A percentile compares a stretch with the other conserved stretches of the same genome.
These are phyloP conservation scores for Fusarium caatingaense DNA, from an alignment of 2,329 filamentous ascomycete species.

Conservation along the genomic window DNA sequence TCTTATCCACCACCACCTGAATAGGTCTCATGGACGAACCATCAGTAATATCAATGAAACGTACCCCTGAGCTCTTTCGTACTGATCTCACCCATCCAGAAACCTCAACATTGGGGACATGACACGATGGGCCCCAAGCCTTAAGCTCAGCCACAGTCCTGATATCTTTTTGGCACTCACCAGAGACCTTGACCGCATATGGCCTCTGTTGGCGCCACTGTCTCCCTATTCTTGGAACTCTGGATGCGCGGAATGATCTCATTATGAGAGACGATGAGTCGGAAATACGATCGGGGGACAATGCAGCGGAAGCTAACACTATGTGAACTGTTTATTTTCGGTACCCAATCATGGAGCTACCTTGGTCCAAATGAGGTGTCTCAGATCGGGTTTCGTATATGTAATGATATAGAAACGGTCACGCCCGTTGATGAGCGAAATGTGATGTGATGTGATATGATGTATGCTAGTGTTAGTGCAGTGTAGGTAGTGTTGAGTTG, in stretches of 20 bases:
- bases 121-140: constrained; percentile 59
- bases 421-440: constrained; percentile 19
- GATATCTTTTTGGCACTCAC: constrained; percentile 49
- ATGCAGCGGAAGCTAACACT: constrained; percentile 10
- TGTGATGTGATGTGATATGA: constrained; percentile 17
- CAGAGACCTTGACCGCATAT: constrained; percentile 51
- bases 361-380: neutral
- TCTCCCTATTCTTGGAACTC: constrained; percentile 16
- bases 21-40: constrained; percentile 83
- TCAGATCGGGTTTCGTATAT: constrained; percentile 4
- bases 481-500: constrained; percentile 21
- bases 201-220: constrained; percentile 29
- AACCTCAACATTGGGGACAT: constrained; percentile 66
- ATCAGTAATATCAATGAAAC: constrained; percentile 88
- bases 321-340: constrained; percentile 5
- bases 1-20: constrained; percentile 82
- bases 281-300: constrained; percentile 4
- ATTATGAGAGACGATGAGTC: constrained; percentile 31
- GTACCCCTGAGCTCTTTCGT: constrained; percentile 83
- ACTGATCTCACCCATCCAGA: constrained; percentile 87
- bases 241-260: constrained; percentile 37
- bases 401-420: constrained; percentile 4
- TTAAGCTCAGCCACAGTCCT: constrained; percentile 67
- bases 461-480: constrained; percentile 8
- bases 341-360: constrained; percentile 5